Evolutionary conservation across 768 basidiomycete genomes (phyloP), one percentile per base, ranked within the genome.

Genomic region (Boletus edulis): DNA sequence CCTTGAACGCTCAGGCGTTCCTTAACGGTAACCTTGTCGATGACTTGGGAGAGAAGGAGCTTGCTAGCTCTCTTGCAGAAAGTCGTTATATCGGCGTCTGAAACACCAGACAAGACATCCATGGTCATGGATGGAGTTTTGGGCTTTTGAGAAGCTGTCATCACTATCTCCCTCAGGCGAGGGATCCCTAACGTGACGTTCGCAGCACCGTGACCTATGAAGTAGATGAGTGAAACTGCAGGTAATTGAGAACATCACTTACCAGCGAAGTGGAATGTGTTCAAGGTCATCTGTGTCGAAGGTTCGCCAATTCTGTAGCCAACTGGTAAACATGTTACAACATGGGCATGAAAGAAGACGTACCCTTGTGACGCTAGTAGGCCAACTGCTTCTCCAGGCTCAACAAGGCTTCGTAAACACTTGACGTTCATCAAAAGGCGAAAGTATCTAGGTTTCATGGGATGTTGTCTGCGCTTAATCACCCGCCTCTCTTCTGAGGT

Each of bases 261-360:
- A 86, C 94, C 96, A 62, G 97, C 97, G 66, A 99, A 95, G 77
- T 99, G 97, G 84, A 99, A 99, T 13, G 97, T 99, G 70, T 99
- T 99, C 59, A 99, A 75, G 10, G 97, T 99, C 97, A 99, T 99
- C 70, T 99, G 97, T 0, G 97, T 99, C 15, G 97, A 99, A 5
- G 97, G 97, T 71, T 99, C 97, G 49, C 97, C 97, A 41, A 99
- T 84, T 74, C 97, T 98, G 56, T 9, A 50, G 46, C 34, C 10
- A 8, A 50, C 49, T 45, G 51, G 43, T 51, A 53, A 55, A 37
- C 15, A 34, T 34, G 11, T 46, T n/a, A 29, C 17, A 49, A 51
- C 11, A 43, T 42, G 5, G 5, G 20, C 27, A 24, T 7, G 20
- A 31, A 42, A 41, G 8, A 14, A 32, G 27, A 76, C 82, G 59